Evolutionary conservation across 495 filamentous ascomycete genomes (phyloP), one percentile per base, ranked within the genome.

Genomic region (Daldinia caldariorum): DNA sequence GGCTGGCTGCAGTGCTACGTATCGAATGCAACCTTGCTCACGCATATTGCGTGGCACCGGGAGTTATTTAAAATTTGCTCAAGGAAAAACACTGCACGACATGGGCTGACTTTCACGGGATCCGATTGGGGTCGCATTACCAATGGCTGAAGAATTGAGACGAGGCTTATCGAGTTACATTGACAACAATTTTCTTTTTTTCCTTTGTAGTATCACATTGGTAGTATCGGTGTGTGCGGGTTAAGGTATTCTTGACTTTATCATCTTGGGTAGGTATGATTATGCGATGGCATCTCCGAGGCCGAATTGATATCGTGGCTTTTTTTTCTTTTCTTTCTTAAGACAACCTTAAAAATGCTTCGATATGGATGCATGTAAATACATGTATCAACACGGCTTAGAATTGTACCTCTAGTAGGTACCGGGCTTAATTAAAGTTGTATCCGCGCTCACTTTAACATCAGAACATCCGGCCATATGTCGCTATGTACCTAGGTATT

Each of bases 11-110:
- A 72, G 65, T 72, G 70, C 61, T 61, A 72, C 70, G 65, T 66
- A 72, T 68, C 37, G 45, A 31, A 72, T 72, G 65, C 51, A 62
- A 68, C 70, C 70, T 62, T 29, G 29, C 35, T 22, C 31, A 45
- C 56, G 64, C n/a, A 59, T 47, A 63, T 67, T 71, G 65, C 61
- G 50, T 68, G 64, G 61, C 26, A 57, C 54, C 64, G 70, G 70
- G 64, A 72, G 47, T 68, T 68, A 63, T 49, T 62, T 65, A 63
- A 67, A 65, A 72, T 72, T 72, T 72, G 70, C 65, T 72, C 70
- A 68, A 65, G 54, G 65, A 20, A 56, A 65, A 58, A 68, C 31
- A 56, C 31, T 65, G 58, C 64, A 68, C 61, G 65, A 72, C 70
- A 72, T 72, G 70, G 60, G 65, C 70, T 72, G 65, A 61, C 65